phyloP scores from a whole-genome alignment of 163 green algal species.

The Volvox carteri region DNA sequence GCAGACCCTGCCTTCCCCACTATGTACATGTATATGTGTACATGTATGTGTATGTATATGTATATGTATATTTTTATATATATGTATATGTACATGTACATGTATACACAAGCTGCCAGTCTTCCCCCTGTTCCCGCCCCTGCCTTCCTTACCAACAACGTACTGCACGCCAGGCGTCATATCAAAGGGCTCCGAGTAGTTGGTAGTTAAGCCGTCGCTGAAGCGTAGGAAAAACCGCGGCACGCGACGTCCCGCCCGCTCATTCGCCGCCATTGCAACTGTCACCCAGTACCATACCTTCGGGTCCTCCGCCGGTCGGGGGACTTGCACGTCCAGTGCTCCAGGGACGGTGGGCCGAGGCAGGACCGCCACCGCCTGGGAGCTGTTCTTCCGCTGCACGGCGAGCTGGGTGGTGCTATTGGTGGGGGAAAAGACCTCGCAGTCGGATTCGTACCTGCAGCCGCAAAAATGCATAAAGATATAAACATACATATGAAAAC shows the following conservation, averaged over 20 bases:
- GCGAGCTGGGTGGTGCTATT: not conserved
- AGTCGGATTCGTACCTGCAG: slow-evolving; percentile 22
- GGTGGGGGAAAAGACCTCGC: not conserved
- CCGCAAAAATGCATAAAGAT: not conserved
- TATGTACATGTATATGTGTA: too few species aligned
- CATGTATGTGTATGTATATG: too few species aligned
- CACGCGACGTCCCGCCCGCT: not conserved
- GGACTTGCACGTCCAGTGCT: not conserved
- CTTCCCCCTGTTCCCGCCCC: too few species aligned
- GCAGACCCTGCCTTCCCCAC: too few species aligned
- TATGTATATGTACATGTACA: not conserved
- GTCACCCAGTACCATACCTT: not conserved
- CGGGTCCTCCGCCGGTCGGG: not conserved
- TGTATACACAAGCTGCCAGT: slow-evolving; percentile 1
- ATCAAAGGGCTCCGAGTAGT: slow-evolving; percentile 54
- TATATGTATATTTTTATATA: too few species aligned
- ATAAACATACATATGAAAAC: too few species aligned
- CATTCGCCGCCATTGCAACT: not conserved
- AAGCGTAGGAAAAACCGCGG: slow-evolving; percentile 47
- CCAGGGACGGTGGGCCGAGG: not conserved
- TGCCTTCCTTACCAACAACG: not conserved
- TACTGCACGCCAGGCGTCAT: not conserved
- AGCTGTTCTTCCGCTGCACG: slow-evolving; percentile 1
- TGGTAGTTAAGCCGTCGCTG: slow-evolving; percentile 32
- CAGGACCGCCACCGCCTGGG: not conserved